These are phyloP conservation scores for Dioszegia aurantiaca DNA, from an alignment of 768 basidiomycete species.

Conservation along the genomic window DNA sequence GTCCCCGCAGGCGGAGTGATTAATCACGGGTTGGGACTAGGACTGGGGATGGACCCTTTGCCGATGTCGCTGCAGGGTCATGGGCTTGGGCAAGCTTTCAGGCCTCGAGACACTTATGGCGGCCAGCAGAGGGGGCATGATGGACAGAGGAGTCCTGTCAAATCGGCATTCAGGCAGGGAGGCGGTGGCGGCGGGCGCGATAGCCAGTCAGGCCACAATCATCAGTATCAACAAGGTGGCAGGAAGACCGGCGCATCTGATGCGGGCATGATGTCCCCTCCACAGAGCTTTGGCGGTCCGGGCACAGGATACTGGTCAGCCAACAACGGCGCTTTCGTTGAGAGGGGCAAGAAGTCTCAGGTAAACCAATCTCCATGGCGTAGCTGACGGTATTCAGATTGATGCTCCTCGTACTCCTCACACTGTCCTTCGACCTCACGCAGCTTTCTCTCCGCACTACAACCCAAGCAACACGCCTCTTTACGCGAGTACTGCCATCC, in stretches of 20 bases:
- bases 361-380: neutral
- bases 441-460: neutral
- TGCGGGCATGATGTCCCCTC: neutral
- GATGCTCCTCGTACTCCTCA: slow-evolving; percentile 1
- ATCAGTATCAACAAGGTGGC: neutral
- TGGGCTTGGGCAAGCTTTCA: too few species aligned
- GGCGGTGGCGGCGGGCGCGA: neutral
- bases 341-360: slow-evolving; percentile 1
- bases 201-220: neutral
- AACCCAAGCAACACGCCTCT: neutral
- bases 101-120: neutral
- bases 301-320: neutral
- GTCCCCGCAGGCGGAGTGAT: neutral
- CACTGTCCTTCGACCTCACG: neutral
- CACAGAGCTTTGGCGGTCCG: neutral
- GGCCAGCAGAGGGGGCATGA: neutral
- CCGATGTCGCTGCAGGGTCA: too few species aligned
- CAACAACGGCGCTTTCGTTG: slow-evolving; percentile 2
- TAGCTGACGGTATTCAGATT: neutral
- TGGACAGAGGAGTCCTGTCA: neutral
- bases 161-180: neutral
- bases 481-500: neutral
- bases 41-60: neutral
- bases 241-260: neutral
- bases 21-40: neutral